phyloP scores from a whole-genome alignment of 768 basidiomycete genomes.

The Pisolithus microcarpus region DNA sequence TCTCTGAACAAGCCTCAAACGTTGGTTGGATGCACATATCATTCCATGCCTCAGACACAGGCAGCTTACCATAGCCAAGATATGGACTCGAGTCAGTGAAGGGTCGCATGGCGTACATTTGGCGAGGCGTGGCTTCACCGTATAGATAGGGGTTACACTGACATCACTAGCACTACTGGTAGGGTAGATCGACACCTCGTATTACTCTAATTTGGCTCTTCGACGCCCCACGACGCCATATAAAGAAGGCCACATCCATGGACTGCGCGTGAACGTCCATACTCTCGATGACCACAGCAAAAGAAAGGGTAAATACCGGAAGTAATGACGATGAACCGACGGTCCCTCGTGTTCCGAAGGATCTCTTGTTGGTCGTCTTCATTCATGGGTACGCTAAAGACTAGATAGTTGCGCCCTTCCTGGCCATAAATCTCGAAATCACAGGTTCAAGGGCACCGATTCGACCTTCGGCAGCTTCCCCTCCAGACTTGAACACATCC shows the following conservation, averaged over 20 bases:
- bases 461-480: slow-evolving; percentile 76
- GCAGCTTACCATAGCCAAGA: slow-evolving; percentile 46
- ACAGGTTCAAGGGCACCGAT: slow-evolving; percentile 54
- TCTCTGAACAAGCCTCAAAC: slow-evolving; percentile 6
- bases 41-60: slow-evolving; percentile 40
- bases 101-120: background rate
- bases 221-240: background rate
- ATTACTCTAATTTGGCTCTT: too few species aligned
- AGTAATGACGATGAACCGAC: background rate
- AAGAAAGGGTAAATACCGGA: background rate
- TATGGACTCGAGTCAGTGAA: slow-evolving; percentile 20
- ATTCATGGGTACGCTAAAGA: slow-evolving; percentile 60
- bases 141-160: background rate
- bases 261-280: too few species aligned
- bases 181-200: too few species aligned
- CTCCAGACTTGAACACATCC: slow-evolving; percentile 65
- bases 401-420: background rate
- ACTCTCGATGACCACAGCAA: background rate
- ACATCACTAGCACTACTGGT: too few species aligned
- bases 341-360: slow-evolving; percentile 19
- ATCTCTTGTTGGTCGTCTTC: slow-evolving; percentile 63
- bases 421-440: slow-evolving; percentile 2
- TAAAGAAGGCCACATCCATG: too few species aligned
- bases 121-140: background rate
- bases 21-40: slow-evolving; percentile 24